Evolutionary conservation across 192 early-diverging fungal genomes (phyloP), one percentile per base, ranked within the genome.

Genomic region (Coemansia sp.): DNA sequence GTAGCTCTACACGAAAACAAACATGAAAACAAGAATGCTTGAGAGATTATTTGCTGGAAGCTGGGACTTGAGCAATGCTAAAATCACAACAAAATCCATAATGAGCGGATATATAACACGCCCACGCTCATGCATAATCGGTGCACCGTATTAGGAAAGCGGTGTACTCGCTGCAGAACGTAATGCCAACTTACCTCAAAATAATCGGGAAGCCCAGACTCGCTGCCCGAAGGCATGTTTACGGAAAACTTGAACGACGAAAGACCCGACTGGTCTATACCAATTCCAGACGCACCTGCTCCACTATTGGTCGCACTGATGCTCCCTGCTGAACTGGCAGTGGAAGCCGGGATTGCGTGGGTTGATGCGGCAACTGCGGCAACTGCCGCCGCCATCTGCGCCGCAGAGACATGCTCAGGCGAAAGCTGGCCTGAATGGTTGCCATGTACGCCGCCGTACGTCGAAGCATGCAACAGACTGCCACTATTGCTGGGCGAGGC

Each of bases 211-310:
- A 79, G 63, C n/a, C 33, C 46, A 4, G 71, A 58, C 46, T 79
- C 77, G 68, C 64, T 46, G 69, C 62, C 59, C 19, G 71, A 56
- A 33, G 65, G 71, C 64, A 79, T 69, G 62, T 56, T 60, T 70
- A 79, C 69, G 23, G 71, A 63, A 34, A 79, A 79, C 65, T 79
- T 79, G 76, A 79, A 73, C 6, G 71, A 71, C 9, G 71, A 62
- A 41, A 79, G 66, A 17, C 57, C 67, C 13, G 54, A 17, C 48
- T 72, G 75, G 32, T 78, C 70, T 19, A 69, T 61, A 20, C 70
- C 75, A 17, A 65, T 50, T n/a, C 59, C 70, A 34, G 67, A 38
- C 3, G 69, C 36, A 20, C 57, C 50, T 43, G 65, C 32, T 9
- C 59, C 64, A 43, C 58, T 58, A 13, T 62, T 48, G 10, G 66